Conservation (phyloP, 1,284 basidiomycete species). For the Marasmius fiardii region DNA sequence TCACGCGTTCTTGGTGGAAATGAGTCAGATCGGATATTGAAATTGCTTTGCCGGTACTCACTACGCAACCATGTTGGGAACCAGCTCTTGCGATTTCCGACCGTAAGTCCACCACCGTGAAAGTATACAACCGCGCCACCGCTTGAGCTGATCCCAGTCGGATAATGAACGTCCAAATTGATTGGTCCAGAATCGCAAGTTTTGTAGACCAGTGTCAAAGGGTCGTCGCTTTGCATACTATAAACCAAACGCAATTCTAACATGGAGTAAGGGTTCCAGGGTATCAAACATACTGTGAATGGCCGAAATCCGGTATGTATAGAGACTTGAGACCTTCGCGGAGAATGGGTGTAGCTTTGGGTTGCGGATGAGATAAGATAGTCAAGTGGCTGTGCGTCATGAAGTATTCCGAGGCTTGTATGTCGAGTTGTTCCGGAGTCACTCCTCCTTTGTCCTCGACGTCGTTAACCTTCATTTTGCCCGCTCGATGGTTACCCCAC, state of each 20-base stretch:
- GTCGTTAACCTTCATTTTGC: too few species aligned
- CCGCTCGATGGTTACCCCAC: too few species aligned
- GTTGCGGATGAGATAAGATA: not conserved
- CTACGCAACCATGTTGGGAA: constrained; percentile 60
- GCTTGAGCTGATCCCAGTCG: not conserved
- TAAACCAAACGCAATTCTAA: not conserved
- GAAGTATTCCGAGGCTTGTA: not conserved
- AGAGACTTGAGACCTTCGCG: not conserved
- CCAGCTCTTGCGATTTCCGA: constrained; percentile 55
- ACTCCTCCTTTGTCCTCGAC: too few species aligned
- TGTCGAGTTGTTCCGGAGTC: not conserved
- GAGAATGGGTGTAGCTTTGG: not conserved
- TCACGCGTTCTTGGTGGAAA: constrained; percentile 35
- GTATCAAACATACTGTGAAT: too few species aligned
- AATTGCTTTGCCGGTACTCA: constrained; percentile 26
- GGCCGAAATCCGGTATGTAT: not conserved
- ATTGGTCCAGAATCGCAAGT: not conserved
- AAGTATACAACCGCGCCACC: constrained; percentile 50
- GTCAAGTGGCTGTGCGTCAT: not conserved
- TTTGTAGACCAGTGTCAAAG: constrained; percentile 1
- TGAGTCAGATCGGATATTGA: not conserved
- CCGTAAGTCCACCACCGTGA: constrained; percentile 60
- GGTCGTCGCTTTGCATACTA: not conserved
- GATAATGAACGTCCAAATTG: not conserved
- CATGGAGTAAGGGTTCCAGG: too few species aligned